These are phyloP conservation scores for Fusarium foetens DNA, from an alignment of 2,329 filamentous ascomycete genomes.

Conservation along the genomic window DNA sequence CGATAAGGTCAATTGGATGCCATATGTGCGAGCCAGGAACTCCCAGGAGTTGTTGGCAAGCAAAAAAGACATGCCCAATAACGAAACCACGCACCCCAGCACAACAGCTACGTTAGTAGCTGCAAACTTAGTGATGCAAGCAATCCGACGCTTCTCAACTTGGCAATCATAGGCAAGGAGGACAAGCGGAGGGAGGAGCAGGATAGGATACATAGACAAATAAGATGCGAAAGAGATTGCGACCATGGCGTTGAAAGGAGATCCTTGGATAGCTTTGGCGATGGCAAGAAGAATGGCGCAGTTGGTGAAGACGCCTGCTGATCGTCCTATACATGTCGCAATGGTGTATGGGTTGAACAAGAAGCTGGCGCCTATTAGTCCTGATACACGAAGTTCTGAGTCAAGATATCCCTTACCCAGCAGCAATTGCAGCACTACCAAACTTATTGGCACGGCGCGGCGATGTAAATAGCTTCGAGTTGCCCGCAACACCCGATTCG, in stretches of 20 bases:
- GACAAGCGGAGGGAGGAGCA: slow-evolving; percentile 84
- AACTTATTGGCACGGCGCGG: slow-evolving; percentile 79
- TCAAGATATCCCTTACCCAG: slow-evolving; percentile 67
- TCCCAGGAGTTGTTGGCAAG: slow-evolving; percentile 84
- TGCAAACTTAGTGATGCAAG: slow-evolving; percentile 62
- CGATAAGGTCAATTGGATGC: slow-evolving; percentile 88
- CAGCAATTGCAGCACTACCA: slow-evolving; percentile 79
- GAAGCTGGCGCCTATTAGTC: slow-evolving; percentile 65
- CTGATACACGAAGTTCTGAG: neutral
- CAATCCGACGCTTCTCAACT: slow-evolving; percentile 46
- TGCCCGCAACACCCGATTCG: slow-evolving; percentile 79
- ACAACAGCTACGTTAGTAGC: slow-evolving; percentile 64
- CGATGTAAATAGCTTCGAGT: slow-evolving; percentile 81
- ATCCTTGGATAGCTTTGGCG: slow-evolving; percentile 80
- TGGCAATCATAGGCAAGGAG: slow-evolving; percentile 82
- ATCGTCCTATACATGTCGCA: slow-evolving; percentile 87
- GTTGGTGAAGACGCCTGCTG: slow-evolving; percentile 89
- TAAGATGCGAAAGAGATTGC: slow-evolving; percentile 89
- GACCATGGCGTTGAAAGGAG: slow-evolving; percentile 79
- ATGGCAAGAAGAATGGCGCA: slow-evolving; percentile 88
- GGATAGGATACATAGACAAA: slow-evolving; percentile 88
- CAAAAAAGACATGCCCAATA: slow-evolving; percentile 77
- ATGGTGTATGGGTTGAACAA: slow-evolving; percentile 96
- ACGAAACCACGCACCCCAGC: slow-evolving; percentile 62
- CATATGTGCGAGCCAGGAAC: slow-evolving; percentile 89